Base-by-base conservation (phyloP, 441 rosid genomes). In the Pelargonium cotyledonis region DNA sequence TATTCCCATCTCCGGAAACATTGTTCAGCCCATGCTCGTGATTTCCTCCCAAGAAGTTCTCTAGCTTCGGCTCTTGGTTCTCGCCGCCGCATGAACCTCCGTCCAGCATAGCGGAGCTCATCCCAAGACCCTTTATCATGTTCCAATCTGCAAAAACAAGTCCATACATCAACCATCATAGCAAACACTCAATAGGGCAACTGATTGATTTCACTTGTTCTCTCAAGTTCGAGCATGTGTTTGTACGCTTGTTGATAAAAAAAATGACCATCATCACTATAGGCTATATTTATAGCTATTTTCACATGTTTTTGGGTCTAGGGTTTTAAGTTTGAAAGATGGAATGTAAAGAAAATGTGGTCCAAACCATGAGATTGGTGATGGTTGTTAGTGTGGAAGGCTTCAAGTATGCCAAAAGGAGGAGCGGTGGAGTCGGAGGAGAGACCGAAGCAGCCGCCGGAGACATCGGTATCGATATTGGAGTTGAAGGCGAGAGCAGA, bases 31-130 rank as follows among this genome's bases (percentile, higher is more conserved):
- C 26, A 23, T 23, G 26, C 26, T 23, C 26, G 26, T 23, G 26
- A 2, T 23, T 23, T 64, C 83, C 81, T 2, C 95, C 95, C 1
- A 92, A 87, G 80, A 92, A 92, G 84, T 89, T 86, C 72, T 92
- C 96, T 9, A 89, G 86, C 78, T 92, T 92, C 8, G 95, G 97
- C 65, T 80, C 80, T 76, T 79, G 83, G 60, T 53, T 78, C 70
- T 80, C 85, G 31, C 29, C 70, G 69, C 72, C 85, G 91, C 92
- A 81, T 81, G 92, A 77, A 77, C 63, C 68, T 23, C 75, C 78
- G 85, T 82, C 73, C 15, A 85, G 49, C 82, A 82, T 77, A 57
- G 72, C 80, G 15, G 79, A 63, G 72, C 73, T 77, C 80, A 78
- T 64, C 10, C 76, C 80, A 16, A 75, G 61, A 63, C 85, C 76